phyloP scores from a whole-genome alignment of 306 rosid genomes.

The Sicyos edulis region DNA sequence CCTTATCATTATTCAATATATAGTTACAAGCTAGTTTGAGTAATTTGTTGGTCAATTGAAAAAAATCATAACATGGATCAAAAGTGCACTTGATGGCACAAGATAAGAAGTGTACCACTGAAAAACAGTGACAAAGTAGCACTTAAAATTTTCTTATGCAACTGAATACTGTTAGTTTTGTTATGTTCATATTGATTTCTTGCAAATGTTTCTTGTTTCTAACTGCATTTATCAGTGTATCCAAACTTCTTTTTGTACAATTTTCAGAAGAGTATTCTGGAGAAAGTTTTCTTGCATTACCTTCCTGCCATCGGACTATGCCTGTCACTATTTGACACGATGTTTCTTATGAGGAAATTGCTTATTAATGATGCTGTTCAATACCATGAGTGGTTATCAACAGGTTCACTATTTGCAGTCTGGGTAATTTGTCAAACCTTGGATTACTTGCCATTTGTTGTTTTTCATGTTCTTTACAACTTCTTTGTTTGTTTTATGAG shows the following conservation, averaged over 20 bases:
- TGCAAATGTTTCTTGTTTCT: slow-evolving; percentile 1
- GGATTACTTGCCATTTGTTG: neutral
- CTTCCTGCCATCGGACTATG: slow-evolving; percentile 66
- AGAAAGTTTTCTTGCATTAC: slow-evolving; percentile 41
- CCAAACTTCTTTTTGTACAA: slow-evolving; percentile 15
- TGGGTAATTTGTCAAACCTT: slow-evolving; percentile 58
- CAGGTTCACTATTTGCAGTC: slow-evolving; percentile 60
- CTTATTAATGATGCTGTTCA: slow-evolving; percentile 32
- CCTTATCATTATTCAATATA: neutral
- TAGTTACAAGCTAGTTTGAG: neutral
- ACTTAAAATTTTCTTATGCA: neutral
- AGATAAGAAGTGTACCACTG: neutral
- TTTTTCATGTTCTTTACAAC: slow-evolving; percentile 10
- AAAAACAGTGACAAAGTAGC: slow-evolving; percentile 1
- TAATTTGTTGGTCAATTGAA: neutral
- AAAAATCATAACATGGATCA: neutral
- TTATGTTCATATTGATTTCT: neutral
- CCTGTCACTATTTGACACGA: slow-evolving; percentile 45
- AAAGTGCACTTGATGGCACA: neutral
- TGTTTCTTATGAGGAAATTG: slow-evolving; percentile 49
- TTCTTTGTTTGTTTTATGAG: slow-evolving; percentile 19
- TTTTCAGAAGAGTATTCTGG: slow-evolving; percentile 37
- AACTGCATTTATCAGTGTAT: neutral
- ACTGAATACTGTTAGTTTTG: neutral
- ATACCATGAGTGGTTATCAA: slow-evolving; percentile 57